These are phyloP conservation scores for Vigna angularis DNA, from an alignment of 306 rosid genomes.

Conservation along the genomic window DNA sequence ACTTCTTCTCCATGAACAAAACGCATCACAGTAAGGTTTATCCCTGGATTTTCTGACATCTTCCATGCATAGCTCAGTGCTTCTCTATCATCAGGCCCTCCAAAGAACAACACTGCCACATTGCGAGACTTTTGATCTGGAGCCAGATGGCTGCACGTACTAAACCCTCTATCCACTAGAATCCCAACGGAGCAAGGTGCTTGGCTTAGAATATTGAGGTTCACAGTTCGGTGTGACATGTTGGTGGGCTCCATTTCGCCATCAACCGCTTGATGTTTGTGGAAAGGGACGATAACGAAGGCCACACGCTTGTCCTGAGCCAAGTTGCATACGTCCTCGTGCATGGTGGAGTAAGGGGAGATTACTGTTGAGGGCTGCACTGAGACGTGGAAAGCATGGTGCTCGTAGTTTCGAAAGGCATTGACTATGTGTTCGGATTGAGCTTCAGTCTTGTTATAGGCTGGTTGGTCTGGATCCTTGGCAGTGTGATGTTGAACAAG, in stretches of 20 bases:
- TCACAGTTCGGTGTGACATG: constrained; percentile 61
- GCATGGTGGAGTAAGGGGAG: constrained; percentile 94
- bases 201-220: constrained; percentile 66
- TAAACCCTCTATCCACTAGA: constrained; percentile 82
- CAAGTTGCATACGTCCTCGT: constrained; percentile 77
- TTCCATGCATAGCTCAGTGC: constrained; percentile 81
- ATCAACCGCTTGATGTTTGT: constrained; percentile 84
- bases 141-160: constrained; percentile 46
- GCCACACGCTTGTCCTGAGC: constrained; percentile 89
- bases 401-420: constrained; percentile 83
- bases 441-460: constrained; percentile 67
- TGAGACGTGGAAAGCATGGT: constrained; percentile 54
- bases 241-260: constrained; percentile 89
- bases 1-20: constrained; percentile 57
- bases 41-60: constrained; percentile 71
- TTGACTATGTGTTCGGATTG: constrained; percentile 81
- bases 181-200: constrained; percentile 95
- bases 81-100: constrained; percentile 92
- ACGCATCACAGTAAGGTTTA: constrained; percentile 64
- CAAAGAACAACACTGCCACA: constrained; percentile 69
- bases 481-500: constrained; percentile 58
- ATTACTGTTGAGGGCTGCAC: constrained; percentile 79
- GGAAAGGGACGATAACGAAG: constrained; percentile 80
- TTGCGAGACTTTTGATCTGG: constrained; percentile 59
- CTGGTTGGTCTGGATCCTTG: constrained; percentile 54